Conservation (phyloP, 352 stramenopile genomes). For the Blastocystis sp. region DNA sequence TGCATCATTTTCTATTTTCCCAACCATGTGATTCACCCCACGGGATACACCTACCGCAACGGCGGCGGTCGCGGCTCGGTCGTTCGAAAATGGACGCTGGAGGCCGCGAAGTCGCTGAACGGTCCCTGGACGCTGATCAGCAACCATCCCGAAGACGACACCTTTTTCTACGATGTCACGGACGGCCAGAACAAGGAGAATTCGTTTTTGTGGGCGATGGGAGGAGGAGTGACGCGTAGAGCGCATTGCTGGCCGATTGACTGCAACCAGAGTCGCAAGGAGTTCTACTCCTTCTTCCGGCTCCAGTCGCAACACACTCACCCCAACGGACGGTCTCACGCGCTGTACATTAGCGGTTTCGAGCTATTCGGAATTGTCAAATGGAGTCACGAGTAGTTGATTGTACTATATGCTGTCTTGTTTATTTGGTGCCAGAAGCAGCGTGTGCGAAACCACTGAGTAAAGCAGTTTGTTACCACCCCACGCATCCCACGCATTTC, state of each 20-base stretch:
- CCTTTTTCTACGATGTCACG: slow-evolving; percentile 65
- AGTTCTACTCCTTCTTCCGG: slow-evolving; percentile 49
- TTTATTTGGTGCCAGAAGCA: background rate
- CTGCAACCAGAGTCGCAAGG: background rate
- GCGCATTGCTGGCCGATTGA: slow-evolving; percentile 52
- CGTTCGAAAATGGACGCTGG: slow-evolving; percentile 12
- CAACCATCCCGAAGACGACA: slow-evolving; percentile 63
- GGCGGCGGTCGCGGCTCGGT: slow-evolving; percentile 57
- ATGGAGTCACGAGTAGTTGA: slow-evolving; percentile 34
- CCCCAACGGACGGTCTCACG: slow-evolving; percentile 32
- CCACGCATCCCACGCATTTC: too few relatives aligned
- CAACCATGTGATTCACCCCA: slow-evolving; percentile 51
- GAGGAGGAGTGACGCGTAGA: background rate
- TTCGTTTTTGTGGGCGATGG: slow-evolving; percentile 16
- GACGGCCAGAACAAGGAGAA: slow-evolving; percentile 56
- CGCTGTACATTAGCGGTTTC: slow-evolving; percentile 66
- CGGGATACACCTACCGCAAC: slow-evolving; percentile 46
- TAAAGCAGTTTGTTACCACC: too few relatives aligned
- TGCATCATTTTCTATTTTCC: slow-evolving; percentile 69
- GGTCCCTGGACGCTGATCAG: slow-evolving; percentile 54
- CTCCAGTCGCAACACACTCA: slow-evolving; percentile 45
- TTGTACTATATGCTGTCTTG: slow-evolving; percentile 37
- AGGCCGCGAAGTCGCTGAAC: background rate
- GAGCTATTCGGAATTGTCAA: slow-evolving; percentile 51
- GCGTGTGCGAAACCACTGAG: too few relatives aligned